Percentiles rank a stretch among this genome's conserved stretches.
Conservation (phyloP, 2,329 filamentous ascomycete genomes). For the Claviceps lovelessii region DNA sequence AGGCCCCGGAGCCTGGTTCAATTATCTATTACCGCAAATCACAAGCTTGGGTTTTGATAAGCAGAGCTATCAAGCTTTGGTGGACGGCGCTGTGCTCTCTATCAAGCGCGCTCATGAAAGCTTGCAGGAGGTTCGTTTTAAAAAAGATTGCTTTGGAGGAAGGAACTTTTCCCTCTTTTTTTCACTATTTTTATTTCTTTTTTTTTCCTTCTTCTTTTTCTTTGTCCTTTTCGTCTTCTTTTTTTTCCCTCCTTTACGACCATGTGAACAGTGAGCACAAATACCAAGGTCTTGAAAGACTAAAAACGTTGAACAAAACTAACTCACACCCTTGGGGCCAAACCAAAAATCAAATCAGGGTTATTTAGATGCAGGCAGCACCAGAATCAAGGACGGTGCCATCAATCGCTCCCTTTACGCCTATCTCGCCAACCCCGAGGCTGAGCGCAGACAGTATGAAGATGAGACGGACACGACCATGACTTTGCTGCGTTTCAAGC, state of each 20-base stretch:
- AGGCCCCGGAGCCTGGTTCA: conserved; percentile 83
- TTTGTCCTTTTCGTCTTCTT: not conserved
- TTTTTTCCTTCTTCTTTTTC: too few relatives aligned
- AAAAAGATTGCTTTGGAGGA: too few relatives aligned
- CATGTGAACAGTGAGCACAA: not conserved
- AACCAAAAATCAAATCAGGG: conserved; percentile 27
- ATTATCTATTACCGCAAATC: conserved; percentile 85
- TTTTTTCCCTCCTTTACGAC: not conserved
- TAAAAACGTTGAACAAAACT: not conserved
- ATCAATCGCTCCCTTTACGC: conserved; percentile 81
- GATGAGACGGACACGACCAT: conserved; percentile 41
- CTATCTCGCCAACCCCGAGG: conserved; percentile 70
- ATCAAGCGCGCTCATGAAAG: conserved; percentile 61
- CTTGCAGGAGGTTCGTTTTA: conserved; percentile 27
- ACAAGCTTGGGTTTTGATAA: conserved; percentile 75
- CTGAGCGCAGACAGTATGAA: conserved; percentile 57
- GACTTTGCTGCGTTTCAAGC: conserved; percentile 65
- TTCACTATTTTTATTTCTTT: too few relatives aligned
- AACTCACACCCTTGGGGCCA: not conserved
- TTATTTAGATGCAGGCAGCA: conserved; percentile 54
- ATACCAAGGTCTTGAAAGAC: too few relatives aligned
- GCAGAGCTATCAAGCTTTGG: conserved; percentile 78
- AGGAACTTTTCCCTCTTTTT: too few relatives aligned
- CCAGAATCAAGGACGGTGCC: conserved; percentile 60
- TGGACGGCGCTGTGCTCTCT: conserved; percentile 69